Base-by-base conservation (phyloP, 2,329 filamentous ascomycete genomes). In the Fusarium sarcochroum region DNA sequence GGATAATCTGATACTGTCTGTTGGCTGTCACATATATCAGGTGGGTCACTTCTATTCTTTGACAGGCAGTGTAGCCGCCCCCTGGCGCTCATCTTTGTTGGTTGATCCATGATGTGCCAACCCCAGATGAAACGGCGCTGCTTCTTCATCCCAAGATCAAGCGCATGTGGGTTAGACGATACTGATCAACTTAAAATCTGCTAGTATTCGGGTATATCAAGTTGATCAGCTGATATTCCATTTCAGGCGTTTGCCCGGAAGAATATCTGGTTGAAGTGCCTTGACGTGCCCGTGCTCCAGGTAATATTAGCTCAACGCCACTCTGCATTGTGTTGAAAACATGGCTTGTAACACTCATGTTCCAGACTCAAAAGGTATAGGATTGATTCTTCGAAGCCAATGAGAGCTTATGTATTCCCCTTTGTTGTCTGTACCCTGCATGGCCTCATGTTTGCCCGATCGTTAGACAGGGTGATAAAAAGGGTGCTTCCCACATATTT, bases 241-340 rank as follows among this genome's bases (percentile, higher is more conserved):
- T 30, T 30, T 13, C 27, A 30, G 27, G 10, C 10, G 10, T 30
- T 13, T 9, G 27, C 10, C 3, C 10, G 10, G 10, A 11, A 11
- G 10, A 4, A 30, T 13, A 11, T 13, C 14, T 35, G 5, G 32
- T 17, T 9, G 15, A 34, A 1, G 2, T 34, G 32, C 32, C 14
- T 35, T 35, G 34, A 35, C 1, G 1, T 35, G 34, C 15, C 11
- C n/a, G 17, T 5, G 10, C n/a, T 6, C 23, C n/a, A 51, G n/a
- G 14, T 6, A 7, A 14, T 15, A 5, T 35, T 35, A 32, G 47
- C 11, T 14, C 9, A 9, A 45, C 58, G 59, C 59, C 58, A 63
- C 59, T 44, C 47, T 41, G 14, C 4, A 63, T 63, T 63, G 58
- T 57, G 17, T 38, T 48, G 6, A n/a, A 20, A 46, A 55, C n/a